Base-by-base conservation (phyloP, 2,329 filamentous ascomycete genomes). In the Fusarium siculi region DNA sequence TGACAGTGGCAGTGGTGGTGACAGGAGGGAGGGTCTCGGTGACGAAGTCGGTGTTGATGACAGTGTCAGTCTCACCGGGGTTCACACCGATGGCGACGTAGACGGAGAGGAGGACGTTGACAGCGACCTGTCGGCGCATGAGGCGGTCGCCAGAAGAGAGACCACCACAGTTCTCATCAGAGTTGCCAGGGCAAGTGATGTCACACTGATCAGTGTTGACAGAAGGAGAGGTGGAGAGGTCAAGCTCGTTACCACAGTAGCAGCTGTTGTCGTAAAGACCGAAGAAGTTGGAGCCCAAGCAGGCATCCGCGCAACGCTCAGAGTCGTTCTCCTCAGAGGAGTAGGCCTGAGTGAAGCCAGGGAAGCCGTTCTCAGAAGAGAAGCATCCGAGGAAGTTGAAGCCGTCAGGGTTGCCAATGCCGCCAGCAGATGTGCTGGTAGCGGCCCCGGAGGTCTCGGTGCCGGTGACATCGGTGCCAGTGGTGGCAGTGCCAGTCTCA, bases 351-450 rank as follows among this genome's bases (percentile, higher is more conserved):
- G 12, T 19, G 72, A 80, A 82, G 53, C 34, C 60, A 9, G 75
- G 70, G 77, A 81, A 80, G 55, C 78, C 74, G 34, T 71, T 49
- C 18, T 57, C 32, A 36, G 79, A 81, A n/a, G 60, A 57, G 40
- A 73, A 68, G 70, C 80, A 82, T 63, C 81, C 80, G 40, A 75
- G 64, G 62, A 74, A 70, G 47, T 58, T 66, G 71, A 74, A 80
- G 65, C 54, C 64, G 7, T 63, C 66, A 21, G 59, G 69, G 62
- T 39, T 72, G 14, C 56, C 56, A 12, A 53, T 46, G 19, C 60
- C 42, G 50, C 54, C 44, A 28, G 66, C 60, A 30, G 59, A 66
- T 34, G 50, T 56, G 43, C 54, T 63, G 36, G 60, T 49, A 23
- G 42, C 40, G 40, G 47, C 42, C 19, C 30, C 58, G 11, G 50